phyloP scores from a whole-genome alignment of 2,329 filamentous ascomycete species.

The Hymenoscyphus repandus region DNA sequence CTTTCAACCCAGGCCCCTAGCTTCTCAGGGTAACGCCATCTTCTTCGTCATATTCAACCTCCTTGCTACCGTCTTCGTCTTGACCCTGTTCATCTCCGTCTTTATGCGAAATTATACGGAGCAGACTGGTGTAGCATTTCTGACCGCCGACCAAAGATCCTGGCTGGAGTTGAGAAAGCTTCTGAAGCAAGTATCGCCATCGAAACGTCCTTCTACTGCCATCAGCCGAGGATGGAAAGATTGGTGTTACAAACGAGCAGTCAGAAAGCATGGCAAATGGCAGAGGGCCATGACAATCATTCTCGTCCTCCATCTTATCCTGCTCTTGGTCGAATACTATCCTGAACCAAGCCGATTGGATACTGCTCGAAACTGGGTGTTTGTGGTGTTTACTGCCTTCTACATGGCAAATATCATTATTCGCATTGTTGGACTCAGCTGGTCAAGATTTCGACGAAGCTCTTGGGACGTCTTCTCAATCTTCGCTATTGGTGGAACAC shows the following conservation, averaged over 20 bases:
- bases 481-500: slow-evolving; percentile 71
- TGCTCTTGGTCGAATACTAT: slow-evolving; percentile 83
- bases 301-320: slow-evolving; percentile 73
- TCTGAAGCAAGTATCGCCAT: slow-evolving; percentile 86
- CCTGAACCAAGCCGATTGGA: slow-evolving; percentile 70
- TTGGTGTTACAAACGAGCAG: slow-evolving; percentile 92
- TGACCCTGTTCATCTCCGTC: slow-evolving; percentile 96
- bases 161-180: slow-evolving; percentile 95
- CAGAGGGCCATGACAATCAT: slow-evolving; percentile 75
- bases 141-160: slow-evolving; percentile 92
- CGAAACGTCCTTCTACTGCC: slow-evolving; percentile 80
- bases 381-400: slow-evolving; percentile 74
- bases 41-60: slow-evolving; percentile 98
- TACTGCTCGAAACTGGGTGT: slow-evolving; percentile 64
- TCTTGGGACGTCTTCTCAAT: slow-evolving; percentile 95
- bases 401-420: slow-evolving; percentile 81
- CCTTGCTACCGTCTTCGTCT: slow-evolving; percentile 89
- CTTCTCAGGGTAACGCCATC: slow-evolving; percentile 76
- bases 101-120: slow-evolving; percentile 99
- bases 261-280: slow-evolving; percentile 92
- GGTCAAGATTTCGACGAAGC: slow-evolving; percentile 85
- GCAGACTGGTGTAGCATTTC: slow-evolving; percentile 91
- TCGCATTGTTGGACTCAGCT: slow-evolving; percentile 81
- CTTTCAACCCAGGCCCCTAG: slow-evolving; percentile 64
- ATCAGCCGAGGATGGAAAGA: slow-evolving; percentile 74